Evolutionary conservation across 306 rosid genomes (phyloP).

Genomic region (Begonia masoniana): DNA sequence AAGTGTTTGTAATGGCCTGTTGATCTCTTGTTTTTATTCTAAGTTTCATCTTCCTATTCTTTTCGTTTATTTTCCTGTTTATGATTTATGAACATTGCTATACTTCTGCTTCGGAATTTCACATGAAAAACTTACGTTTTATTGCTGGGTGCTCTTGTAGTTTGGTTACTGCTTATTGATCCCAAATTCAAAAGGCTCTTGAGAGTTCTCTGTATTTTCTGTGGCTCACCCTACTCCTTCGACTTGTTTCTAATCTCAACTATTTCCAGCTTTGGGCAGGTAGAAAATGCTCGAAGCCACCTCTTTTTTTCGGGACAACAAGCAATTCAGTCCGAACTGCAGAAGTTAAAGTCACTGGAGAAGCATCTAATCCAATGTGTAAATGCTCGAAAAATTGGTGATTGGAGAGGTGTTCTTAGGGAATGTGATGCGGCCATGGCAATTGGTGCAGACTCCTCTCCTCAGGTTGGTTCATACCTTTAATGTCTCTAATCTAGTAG

Average conservation of each 20-base stretch:
- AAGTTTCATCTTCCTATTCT: too few relatives aligned
- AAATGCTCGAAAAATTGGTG: slow-evolving; percentile 51
- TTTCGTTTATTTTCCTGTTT: too few relatives aligned
- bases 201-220: not conserved
- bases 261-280: slow-evolving; percentile 49
- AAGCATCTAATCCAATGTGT: slow-evolving; percentile 54
- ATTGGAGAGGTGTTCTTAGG: slow-evolving; percentile 60
- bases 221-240: too few relatives aligned
- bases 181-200: not conserved
- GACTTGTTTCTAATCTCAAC: not conserved
- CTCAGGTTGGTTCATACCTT: slow-evolving; percentile 33
- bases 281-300: slow-evolving; percentile 48
- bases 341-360: slow-evolving; percentile 51
- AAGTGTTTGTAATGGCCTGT: slow-evolving; percentile 5
- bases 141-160: too few relatives aligned
- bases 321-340: slow-evolving; percentile 58
- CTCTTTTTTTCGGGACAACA: slow-evolving; percentile 35
- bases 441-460: slow-evolving; percentile 69
- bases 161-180: not conserved
- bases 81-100: too few relatives aligned
- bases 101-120: too few relatives aligned
- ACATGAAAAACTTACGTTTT: too few relatives aligned
- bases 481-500: not conserved
- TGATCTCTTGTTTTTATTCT: too few relatives aligned
- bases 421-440: slow-evolving; percentile 63